Evolutionary conservation across 495 filamentous ascomycete species (phyloP), one percentile per base, ranked within the genome.

Genomic region (Cercophora samala): DNA sequence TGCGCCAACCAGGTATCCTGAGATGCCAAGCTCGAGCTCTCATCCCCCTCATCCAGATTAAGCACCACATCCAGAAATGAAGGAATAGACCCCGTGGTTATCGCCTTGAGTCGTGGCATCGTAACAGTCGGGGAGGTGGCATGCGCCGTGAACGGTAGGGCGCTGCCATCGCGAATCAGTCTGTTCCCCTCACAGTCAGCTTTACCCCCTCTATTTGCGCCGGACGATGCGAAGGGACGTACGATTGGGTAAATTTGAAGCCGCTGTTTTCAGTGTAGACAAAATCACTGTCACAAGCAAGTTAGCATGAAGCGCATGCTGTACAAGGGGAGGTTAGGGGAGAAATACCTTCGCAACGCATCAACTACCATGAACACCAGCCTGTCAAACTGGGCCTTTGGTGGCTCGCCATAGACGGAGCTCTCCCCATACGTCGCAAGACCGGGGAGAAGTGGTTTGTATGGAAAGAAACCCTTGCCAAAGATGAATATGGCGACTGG

Each of bases 311-410:
- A 46, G 15, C 37, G 37, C 37, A 46, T 13, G 13, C 65, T 32
- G 61, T 37, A 55, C 51, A 58, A 24, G n/a, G 58, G 23, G 6
- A 22, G 18, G 58, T 13, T 65, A 62, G 24, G 21, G 56, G 53
- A 58, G 17, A 46, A 21, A 46, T 82, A 97, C 93, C 92, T 97
- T 74, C 93, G 83, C 71, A 98, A 79, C 42, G 95, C 93, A 85
- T 99, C 95, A 9, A 99, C 86, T 9, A 99, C 95, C 94, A 99
- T 97, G 77, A 99, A 96, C 60, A 99, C 83, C 61, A 98, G 81
- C 70, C 89, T 93, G 70, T 97, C 88, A 76, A 99, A 99, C 2
- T 88, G 83, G 23, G 89, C 84, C 55, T 84, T 79, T 29, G 84
- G 84, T 54, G 80, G 81, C 3, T 19, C 24, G 24, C 32, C 60